Evolutionary conservation across 129 eudicot species (phyloP).

Genomic region (Apium graveolens): DNA sequence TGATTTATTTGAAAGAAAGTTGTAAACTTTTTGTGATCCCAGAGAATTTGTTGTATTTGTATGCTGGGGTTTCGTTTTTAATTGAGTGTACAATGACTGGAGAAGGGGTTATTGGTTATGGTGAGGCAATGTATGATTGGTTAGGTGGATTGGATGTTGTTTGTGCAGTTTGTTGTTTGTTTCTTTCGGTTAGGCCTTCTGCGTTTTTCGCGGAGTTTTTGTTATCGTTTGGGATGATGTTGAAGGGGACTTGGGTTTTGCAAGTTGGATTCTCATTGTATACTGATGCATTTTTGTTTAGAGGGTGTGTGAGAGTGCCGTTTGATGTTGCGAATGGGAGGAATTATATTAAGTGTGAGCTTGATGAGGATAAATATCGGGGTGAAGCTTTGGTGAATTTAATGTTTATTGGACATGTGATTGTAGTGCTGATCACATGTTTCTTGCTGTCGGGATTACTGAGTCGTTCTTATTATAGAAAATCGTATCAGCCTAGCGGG

Average conservation of each 20-base stretch:
- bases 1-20: slow-evolving; percentile 34
- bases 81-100: slow-evolving; percentile 52
- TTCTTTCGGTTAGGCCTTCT: slow-evolving; percentile 43
- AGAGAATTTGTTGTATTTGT: slow-evolving; percentile 40
- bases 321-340: slow-evolving; percentile 18
- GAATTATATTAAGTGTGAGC: slow-evolving; percentile 60
- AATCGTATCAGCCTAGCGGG: slow-evolving; percentile 37
- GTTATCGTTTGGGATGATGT: slow-evolving; percentile 48
- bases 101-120: slow-evolving; percentile 48
- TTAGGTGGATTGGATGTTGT: slow-evolving; percentile 52
- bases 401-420: slow-evolving; percentile 53
- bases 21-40: slow-evolving; percentile 33
- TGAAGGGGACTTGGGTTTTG: slow-evolving; percentile 78
- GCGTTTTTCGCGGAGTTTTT: slow-evolving; percentile 60
- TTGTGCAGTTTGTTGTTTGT: slow-evolving; percentile 60
- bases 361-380: slow-evolving; percentile 67
- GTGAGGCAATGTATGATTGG: slow-evolving; percentile 35
- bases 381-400: slow-evolving; percentile 62
- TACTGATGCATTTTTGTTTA: slow-evolving; percentile 43
- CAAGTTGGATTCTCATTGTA: slow-evolving; percentile 68
- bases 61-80: slow-evolving; percentile 48
- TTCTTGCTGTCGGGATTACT: slow-evolving; percentile 42
- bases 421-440: slow-evolving; percentile 28
- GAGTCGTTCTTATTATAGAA: slow-evolving; percentile 29
- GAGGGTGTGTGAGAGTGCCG: slow-evolving; percentile 54